Evolutionary conservation across 768 basidiomycete genomes (phyloP), one percentile per base, ranked within the genome.

Genomic region (Chalciporus pseudorubinellus): DNA sequence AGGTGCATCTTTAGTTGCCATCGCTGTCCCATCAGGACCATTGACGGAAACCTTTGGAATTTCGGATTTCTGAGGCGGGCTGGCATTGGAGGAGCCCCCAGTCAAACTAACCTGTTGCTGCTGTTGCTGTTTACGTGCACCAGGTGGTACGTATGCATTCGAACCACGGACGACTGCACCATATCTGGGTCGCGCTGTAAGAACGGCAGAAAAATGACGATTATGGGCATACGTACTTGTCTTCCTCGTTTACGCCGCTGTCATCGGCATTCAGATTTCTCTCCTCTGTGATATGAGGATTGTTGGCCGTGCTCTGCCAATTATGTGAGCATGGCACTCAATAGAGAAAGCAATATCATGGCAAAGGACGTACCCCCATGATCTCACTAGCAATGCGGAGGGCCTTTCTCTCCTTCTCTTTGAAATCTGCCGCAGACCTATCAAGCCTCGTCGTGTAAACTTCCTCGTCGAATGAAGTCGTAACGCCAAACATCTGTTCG

Each of bases 401-500:
- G 5, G 97, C 97, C 68, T 87, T 84, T 55, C 84, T 80, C 69
- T 98, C 95, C 54, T 83, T 80, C 72, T 93, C 90, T 72, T 87
- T 90, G 69, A 79, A 99, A 69, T 95, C 94, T 19, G 87, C 80
- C 7, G 83, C 87, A 48, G 72, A 80, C 56, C 90, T 82, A 65
- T 98, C 92, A 40, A 99, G 77, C 72, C 84, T 92, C 16, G 95
- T 98, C 11, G 97, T 98, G 69, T 99, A 99, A 29, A 85, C 65
- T 51, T 95, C 90, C 73, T 99, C 97, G 62, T 95, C 87, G 70
- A 92, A 99, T 59, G 82, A 82, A 9, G 93, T 92, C 62, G 78
- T 92, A 55, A 95, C 84, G 20, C 97, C 97, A 64, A 97, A 98
- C 49, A 92, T 77, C 60, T 88, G 78, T 71, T 98, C 95, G 70